Percentiles rank a stretch among this genome's conserved stretches.
Evolutionary conservation across 2,329 filamentous ascomycete species (phyloP).

Genomic region (Neocatenulostroma microsporum): DNA sequence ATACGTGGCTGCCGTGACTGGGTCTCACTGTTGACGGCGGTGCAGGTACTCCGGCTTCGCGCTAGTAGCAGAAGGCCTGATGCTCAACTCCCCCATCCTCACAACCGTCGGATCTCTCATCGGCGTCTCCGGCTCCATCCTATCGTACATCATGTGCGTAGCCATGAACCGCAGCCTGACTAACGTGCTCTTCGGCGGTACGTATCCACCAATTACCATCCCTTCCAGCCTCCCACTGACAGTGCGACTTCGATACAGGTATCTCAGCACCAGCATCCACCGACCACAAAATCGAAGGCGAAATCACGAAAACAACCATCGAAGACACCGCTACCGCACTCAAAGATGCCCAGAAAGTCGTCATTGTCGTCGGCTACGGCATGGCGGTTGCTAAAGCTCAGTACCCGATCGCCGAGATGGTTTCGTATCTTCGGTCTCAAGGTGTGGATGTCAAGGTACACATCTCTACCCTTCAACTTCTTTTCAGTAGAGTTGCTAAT

Average conservation of each 20-base stretch:
- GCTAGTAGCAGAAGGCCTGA: conserved; percentile 81
- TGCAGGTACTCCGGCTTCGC: conserved; percentile 87
- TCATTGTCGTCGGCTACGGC: conserved; percentile 84
- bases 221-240: too few relatives aligned
- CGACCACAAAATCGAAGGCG: conserved; percentile 70
- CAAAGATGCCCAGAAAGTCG: conserved; percentile 70
- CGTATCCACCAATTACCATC: too few relatives aligned
- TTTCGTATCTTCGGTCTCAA: conserved; percentile 61
- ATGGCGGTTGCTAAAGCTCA: conserved; percentile 94
- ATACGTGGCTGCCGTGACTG: conserved; percentile 92
- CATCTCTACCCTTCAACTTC: too few relatives aligned
- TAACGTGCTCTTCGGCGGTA: conserved; percentile 85
- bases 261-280: conserved; percentile 56
- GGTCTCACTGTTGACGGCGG: conserved; percentile 79
- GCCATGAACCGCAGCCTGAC: conserved; percentile 88
- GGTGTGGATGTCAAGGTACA: conserved; percentile 76
- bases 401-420: conserved; percentile 81
- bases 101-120: conserved; percentile 82
- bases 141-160: conserved; percentile 80
- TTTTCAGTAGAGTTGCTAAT: too few relatives aligned
- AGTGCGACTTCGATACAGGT: too few relatives aligned
- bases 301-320: conserved; percentile 67
- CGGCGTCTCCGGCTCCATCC: conserved; percentile 78
- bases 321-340: conserved; percentile 75
- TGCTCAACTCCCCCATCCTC: conserved; percentile 79